Evolutionary conservation across 2,329 filamentous ascomycete genomes (phyloP).

Genomic region (Penicillium vulpinum): DNA sequence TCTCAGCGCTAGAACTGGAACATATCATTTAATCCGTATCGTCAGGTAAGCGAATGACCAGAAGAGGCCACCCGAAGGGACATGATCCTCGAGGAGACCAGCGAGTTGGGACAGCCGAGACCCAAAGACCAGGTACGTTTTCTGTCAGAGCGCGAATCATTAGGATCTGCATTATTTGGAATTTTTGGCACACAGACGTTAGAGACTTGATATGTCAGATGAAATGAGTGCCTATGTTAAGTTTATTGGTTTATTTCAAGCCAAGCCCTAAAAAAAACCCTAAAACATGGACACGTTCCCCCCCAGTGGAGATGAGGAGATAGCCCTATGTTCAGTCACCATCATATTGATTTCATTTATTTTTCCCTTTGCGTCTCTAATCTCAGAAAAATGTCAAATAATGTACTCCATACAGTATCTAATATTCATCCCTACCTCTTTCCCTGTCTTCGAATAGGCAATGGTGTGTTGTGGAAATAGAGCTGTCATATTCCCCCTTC

Average conservation of each 20-base stretch:
- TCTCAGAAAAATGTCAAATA: neutral
- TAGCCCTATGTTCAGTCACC: neutral
- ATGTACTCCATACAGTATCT: neutral
- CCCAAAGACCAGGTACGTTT: conserved; percentile 26
- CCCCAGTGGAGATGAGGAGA: conserved; percentile 5
- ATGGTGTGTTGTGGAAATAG: conserved; percentile 24
- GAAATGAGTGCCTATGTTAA: neutral
- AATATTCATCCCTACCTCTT: neutral
- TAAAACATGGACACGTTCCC: conserved; percentile 19
- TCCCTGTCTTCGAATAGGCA: neutral
- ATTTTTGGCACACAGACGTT: conserved; percentile 25
- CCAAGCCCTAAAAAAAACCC: conserved; percentile 16
- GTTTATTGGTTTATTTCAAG: conserved; percentile 4
- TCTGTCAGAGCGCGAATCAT: conserved; percentile 28
- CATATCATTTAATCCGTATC: neutral
- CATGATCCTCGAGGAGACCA: conserved; percentile 23
- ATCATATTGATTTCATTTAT: neutral
- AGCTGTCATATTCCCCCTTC: conserved; percentile 34
- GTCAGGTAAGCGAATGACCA: neutral
- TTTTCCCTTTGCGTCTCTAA: neutral
- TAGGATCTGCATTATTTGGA: conserved; percentile 18
- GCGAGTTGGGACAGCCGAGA: conserved; percentile 20
- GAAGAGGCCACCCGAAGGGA: neutral
- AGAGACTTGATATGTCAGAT: conserved; percentile 19
- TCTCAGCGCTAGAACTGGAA: neutral